phyloP scores from a whole-genome alignment of 2,329 filamentous ascomycete genomes.

The Alternaria triticimaculans region DNA sequence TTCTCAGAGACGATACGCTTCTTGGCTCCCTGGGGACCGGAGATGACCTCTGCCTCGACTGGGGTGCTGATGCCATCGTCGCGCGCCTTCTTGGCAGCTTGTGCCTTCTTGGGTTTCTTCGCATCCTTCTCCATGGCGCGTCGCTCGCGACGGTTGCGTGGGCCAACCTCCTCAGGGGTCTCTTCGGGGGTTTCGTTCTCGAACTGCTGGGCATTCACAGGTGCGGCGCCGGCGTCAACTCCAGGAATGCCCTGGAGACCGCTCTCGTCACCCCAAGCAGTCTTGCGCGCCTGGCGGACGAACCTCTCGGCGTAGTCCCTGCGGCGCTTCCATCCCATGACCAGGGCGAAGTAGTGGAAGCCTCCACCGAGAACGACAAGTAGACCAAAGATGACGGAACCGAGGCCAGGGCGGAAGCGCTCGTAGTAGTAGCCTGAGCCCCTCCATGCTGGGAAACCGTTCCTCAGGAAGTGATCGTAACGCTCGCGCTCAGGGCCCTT shows the following conservation, averaged over 20 bases:
- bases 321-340: slow-evolving; percentile 88
- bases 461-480: slow-evolving; percentile 91
- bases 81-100: slow-evolving; percentile 63
- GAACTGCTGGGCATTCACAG: slow-evolving; percentile 39
- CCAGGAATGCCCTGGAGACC: slow-evolving; percentile 72
- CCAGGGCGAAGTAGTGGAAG: slow-evolving; percentile 84
- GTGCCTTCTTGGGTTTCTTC: slow-evolving; percentile 65
- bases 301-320: slow-evolving; percentile 90
- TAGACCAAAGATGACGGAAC: slow-evolving; percentile 80
- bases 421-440: slow-evolving; percentile 98
- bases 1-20: slow-evolving; percentile 93
- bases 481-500: slow-evolving; percentile 80
- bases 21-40: slow-evolving; percentile 74
- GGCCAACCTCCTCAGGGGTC: slow-evolving; percentile 61
- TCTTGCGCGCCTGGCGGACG: slow-evolving; percentile 84
- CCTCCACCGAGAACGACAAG: slow-evolving; percentile 84
- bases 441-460: slow-evolving; percentile 96
- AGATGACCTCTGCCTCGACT: slow-evolving; percentile 57
- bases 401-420: slow-evolving; percentile 88
- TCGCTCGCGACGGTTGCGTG: slow-evolving; percentile 80
- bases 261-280: slow-evolving; percentile 86
- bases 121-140: slow-evolving; percentile 86
- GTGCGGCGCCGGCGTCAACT: slow-evolving; percentile 50
- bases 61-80: slow-evolving; percentile 62
- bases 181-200: slow-evolving; percentile 29